These are phyloP conservation scores for Hylodesmum podocarpum DNA, from an alignment of 306 rosid genomes.

Conservation along the genomic window DNA sequence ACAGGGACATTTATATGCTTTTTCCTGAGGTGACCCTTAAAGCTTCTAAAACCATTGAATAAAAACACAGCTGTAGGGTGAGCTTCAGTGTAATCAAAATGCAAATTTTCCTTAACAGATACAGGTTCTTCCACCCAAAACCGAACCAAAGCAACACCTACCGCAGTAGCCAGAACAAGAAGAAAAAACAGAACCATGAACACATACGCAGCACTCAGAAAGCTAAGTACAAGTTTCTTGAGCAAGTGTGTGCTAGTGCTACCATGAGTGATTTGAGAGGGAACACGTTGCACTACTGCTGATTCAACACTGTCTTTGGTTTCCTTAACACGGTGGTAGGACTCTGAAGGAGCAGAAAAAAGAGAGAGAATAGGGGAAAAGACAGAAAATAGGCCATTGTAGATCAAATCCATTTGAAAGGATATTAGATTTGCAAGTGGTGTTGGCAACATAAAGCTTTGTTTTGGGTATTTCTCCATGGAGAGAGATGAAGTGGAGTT, in stretches of 20 bases:
- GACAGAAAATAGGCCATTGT: constrained; percentile 40
- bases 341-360: constrained; percentile 40
- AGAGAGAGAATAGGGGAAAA: constrained; percentile 43
- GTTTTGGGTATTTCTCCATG: constrained; percentile 35
- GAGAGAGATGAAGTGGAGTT: neutral
- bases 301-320: constrained; percentile 43
- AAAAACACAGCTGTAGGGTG: constrained; percentile 58
- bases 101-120: constrained; percentile 44
- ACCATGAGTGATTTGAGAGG: constrained; percentile 37
- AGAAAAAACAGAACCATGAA: constrained; percentile 50
- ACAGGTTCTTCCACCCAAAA: constrained; percentile 77
- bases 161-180: constrained; percentile 41
- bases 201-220: constrained; percentile 54
- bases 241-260: constrained; percentile 14
- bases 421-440: constrained; percentile 43
- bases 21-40: constrained; percentile 22
- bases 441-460: constrained; percentile 26
- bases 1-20: constrained; percentile 53
- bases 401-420: constrained; percentile 52
- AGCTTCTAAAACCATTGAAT: constrained; percentile 17
- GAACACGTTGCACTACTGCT: constrained; percentile 28
- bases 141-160: constrained; percentile 57
- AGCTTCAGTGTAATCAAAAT: constrained; percentile 70
- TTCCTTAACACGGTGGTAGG: constrained; percentile 50
- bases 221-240: constrained; percentile 52